A percentile compares a stretch with the other conserved stretches of the same genome.
Conservation (phyloP, 805 yeast genomes). For the Grigorovia jiainica region DNA sequence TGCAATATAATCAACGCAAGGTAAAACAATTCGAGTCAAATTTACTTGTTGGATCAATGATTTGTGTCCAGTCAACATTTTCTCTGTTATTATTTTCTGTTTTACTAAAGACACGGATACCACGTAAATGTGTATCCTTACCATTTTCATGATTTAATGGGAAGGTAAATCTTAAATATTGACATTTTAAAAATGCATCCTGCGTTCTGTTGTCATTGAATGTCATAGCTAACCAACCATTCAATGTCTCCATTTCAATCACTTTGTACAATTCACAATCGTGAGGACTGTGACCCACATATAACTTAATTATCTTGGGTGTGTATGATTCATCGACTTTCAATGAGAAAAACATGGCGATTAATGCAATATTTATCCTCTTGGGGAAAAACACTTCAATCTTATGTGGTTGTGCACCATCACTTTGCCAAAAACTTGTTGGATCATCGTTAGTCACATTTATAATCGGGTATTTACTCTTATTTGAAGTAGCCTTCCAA, state of each 20-base stretch:
- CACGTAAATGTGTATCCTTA: slow-evolving; percentile 84
- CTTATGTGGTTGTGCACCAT: slow-evolving; percentile 82
- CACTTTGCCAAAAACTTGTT: slow-evolving; percentile 84
- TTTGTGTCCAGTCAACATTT: background rate
- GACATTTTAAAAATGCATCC: slow-evolving; percentile 21
- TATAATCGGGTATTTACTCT: slow-evolving; percentile 62
- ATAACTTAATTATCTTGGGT: slow-evolving; percentile 38
- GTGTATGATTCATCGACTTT: slow-evolving; percentile 84
- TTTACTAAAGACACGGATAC: slow-evolving; percentile 36
- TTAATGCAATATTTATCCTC: slow-evolving; percentile 54
- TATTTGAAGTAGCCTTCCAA: slow-evolving; percentile 75
- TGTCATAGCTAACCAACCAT: slow-evolving; percentile 26
- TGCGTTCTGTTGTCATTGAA: slow-evolving; percentile 17
- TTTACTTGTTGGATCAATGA: background rate
- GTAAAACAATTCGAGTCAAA: background rate
- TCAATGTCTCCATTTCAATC: slow-evolving; percentile 19
- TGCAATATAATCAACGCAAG: background rate
- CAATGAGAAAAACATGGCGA: slow-evolving; percentile 65
- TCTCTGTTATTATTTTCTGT: background rate
- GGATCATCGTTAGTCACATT: slow-evolving; percentile 69
- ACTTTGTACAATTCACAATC: slow-evolving; percentile 23
- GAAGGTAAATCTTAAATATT: slow-evolving; percentile 22
- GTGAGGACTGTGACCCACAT: slow-evolving; percentile 24
- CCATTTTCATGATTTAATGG: slow-evolving; percentile 81
- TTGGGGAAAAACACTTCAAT: slow-evolving; percentile 74